phyloP scores from a whole-genome alignment of 2,329 filamentous ascomycete genomes.

The Pseudocercospora crystallina region DNA sequence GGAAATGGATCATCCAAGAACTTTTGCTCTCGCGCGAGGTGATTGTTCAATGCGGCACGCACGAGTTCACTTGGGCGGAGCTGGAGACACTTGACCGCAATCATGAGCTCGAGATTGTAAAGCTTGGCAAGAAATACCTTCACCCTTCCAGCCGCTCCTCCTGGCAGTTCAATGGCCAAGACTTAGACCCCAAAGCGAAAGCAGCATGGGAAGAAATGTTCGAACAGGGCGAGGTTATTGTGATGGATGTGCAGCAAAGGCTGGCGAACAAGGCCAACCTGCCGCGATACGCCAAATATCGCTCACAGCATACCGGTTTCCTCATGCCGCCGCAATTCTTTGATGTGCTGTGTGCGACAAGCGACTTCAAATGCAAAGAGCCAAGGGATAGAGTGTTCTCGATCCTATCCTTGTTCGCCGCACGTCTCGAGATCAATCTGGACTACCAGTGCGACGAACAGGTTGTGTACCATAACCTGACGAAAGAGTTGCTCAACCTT shows the following conservation, averaged over 20 bases:
- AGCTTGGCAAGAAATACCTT: no score
- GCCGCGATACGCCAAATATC: not conserved
- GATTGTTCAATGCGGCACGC: no score
- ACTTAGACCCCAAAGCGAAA: no score
- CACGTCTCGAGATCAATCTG: not conserved
- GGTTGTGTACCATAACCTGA: not conserved
- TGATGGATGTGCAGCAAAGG: not conserved
- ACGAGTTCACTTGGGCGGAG: no score
- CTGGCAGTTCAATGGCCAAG: no score
- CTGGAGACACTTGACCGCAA: no score
- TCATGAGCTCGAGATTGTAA: no score
- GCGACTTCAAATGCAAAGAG: not conserved
- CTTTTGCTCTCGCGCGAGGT: not conserved
- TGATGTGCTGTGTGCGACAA: not conserved
- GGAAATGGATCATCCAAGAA: slow-evolving; percentile 6
- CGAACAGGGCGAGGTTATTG: no score
- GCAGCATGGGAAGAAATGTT: no score
- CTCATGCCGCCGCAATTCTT: not conserved
- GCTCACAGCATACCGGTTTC: not conserved
- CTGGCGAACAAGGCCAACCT: not conserved
- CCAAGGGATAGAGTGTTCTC: not conserved
- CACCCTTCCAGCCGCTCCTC: no score
- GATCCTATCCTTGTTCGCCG: not conserved
- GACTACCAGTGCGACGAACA: not conserved
- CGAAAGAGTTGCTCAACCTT: not conserved